Base-by-base conservation (phyloP, 768 basidiomycete species). In the Tylopilus vinaceipallidus region DNA sequence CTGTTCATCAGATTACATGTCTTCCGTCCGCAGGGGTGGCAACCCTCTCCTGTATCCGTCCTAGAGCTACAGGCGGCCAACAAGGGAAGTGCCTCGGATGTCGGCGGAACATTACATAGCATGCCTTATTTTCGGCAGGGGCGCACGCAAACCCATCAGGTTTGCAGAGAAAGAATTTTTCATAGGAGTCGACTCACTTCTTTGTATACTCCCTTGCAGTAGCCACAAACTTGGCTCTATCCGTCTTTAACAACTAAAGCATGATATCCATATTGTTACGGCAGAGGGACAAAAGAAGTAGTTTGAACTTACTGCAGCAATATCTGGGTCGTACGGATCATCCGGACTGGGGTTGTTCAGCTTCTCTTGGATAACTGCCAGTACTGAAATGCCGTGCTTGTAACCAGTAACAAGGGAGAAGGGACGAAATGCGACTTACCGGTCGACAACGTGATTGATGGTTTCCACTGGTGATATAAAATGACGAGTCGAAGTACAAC, bases 241-340 rank as follows among this genome's bases (percentile, higher is more conserved):
- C 87, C 58, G 82, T 82, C 78, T 90, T 91, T 56, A 93, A 62
- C 43, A 83, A 67, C 89, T 92, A 61, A 10, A 45, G 6, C 42
- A 14, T 34, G 24, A 40, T 27, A 17, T 45, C 22, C 52, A 49
- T 30, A 44, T 30, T 6, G 40, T 45, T 44, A 43, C 47, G 4
- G 20, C 16, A 22, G 20, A 35, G n/a, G 29, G n/a, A n/a, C n/a
- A 41, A 4, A 36, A 50, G 14, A 38, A 39, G 30, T 37, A 4
- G 20, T 38, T 39, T 47, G n/a, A 24, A 71, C 84, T 47, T 63
- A 92, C 87, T 27, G 84, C 84, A 32, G 91, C 91, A 57, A 91
- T 88, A 1, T 91, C 89, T 24, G 91, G 86, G 60, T 91, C 88
- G 60, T 90, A 93, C 1, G 91, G 91, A 63, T 93, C 91, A 60